Evolutionary conservation across 352 stramenopile genomes (phyloP).

Genomic region (Pythium sp.): DNA sequence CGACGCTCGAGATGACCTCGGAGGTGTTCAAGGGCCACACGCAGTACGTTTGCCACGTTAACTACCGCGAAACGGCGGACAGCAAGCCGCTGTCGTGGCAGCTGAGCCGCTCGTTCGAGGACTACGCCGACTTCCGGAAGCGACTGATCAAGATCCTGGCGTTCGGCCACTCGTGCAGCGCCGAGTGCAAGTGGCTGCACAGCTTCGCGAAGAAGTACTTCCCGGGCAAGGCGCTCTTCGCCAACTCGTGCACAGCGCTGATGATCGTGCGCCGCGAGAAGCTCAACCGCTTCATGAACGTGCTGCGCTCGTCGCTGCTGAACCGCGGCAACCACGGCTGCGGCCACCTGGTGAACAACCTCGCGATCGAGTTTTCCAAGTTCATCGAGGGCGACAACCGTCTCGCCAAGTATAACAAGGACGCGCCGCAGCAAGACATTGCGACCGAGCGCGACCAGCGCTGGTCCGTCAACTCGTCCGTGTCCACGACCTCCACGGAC

Average conservation of each 20-base stretch:
- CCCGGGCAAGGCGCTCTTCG: constrained; percentile 38
- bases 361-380: constrained; percentile 26
- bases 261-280: constrained; percentile 21
- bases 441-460: neutral
- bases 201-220: constrained; percentile 64
- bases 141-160: constrained; percentile 42
- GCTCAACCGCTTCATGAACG: constrained; percentile 31
- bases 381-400: constrained; percentile 16
- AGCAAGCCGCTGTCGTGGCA: neutral
- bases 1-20: constrained; percentile 12
- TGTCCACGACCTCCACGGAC: constrained; percentile 12
- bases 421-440: neutral
- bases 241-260: neutral
- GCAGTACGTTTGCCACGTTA: constrained; percentile 9
- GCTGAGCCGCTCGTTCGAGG: constrained; percentile 28
- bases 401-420: neutral
- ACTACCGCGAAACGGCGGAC: constrained; percentile 1
- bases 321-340: constrained; percentile 40
- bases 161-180: constrained; percentile 52
- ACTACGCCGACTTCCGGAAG: constrained; percentile 45
- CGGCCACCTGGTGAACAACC: constrained; percentile 24
- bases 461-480: constrained; percentile 8
- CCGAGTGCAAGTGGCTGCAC: constrained; percentile 68
- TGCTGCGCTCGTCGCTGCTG: constrained; percentile 33
- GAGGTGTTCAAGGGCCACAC: neutral